These are phyloP conservation scores for Botrytis tulipae DNA, from an alignment of 2,329 filamentous ascomycete species.

Conservation along the genomic window DNA sequence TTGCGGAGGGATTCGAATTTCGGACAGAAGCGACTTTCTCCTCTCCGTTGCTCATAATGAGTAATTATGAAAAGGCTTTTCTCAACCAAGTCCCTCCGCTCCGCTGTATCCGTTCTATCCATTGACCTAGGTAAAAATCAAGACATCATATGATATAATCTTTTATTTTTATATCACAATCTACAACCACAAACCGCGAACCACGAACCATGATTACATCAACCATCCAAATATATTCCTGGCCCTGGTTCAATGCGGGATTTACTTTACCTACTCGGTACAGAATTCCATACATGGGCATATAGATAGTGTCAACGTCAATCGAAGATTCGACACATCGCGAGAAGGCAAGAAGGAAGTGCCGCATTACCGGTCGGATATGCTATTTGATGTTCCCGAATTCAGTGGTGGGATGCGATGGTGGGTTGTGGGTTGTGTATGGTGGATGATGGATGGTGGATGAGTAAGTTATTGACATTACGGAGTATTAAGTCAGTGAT, in stretches of 20 bases:
- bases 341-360: neutral
- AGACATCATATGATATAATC: neutral
- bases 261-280: neutral
- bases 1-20: neutral
- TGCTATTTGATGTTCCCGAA: neutral
- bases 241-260: neutral
- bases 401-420: neutral
- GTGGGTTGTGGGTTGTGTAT: no score
- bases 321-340: neutral
- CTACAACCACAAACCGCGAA: neutral
- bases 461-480: neutral
- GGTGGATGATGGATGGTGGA: neutral
- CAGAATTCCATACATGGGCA: neutral
- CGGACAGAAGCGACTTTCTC: neutral
- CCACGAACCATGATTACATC: neutral
- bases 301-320: neutral
- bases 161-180: neutral
- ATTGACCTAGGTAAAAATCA: neutral
- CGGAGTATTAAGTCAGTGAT: neutral
- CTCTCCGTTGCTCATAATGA: neutral
- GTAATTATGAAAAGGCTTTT: neutral
- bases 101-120: conserved; percentile 10
- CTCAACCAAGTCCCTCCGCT: neutral
- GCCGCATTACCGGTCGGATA: neutral
- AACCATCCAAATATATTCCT: neutral